These are phyloP conservation scores for Talaromyces verruculosus DNA, from an alignment of 2,329 filamentous ascomycete species.

Conservation along the genomic window DNA sequence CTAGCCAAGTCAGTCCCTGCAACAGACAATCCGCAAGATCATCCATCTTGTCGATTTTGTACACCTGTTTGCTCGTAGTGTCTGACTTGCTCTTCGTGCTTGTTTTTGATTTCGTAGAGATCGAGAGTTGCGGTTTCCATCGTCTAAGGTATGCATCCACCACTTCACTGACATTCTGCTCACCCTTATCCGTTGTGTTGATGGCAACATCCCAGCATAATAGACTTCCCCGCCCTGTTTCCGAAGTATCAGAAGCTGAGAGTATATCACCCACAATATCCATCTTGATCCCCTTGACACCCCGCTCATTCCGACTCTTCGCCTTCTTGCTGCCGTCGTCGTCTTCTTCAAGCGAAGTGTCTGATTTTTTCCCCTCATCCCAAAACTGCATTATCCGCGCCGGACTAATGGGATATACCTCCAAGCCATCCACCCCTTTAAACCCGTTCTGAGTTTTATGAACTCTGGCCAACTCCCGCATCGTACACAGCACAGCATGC, in stretches of 20 bases:
- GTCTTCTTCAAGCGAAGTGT: neutral
- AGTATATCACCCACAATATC: conserved; percentile 51
- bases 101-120: neutral
- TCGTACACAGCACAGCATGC: conserved; percentile 65
- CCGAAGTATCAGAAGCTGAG: neutral
- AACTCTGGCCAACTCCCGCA: conserved; percentile 43
- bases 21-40: conserved; percentile 78
- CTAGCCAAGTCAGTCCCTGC: conserved; percentile 73
- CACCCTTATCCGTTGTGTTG: neutral
- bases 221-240: neutral
- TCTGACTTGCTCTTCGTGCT: neutral
- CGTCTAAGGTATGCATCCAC: conserved; percentile 15
- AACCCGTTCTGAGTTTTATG: conserved; percentile 22
- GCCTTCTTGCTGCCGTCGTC: conserved; percentile 18
- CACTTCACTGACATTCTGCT: neutral
- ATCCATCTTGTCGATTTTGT: conserved; percentile 63
- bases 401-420: conserved; percentile 55
- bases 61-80: neutral
- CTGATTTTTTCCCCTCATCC: conserved; percentile 26
- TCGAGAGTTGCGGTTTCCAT: conserved; percentile 5
- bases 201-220: conserved; percentile 3
- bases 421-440: conserved; percentile 43
- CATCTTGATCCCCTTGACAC: conserved; percentile 59
- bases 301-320: conserved; percentile 23
- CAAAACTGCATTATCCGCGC: conserved; percentile 58